phyloP scores from a whole-genome alignment of 306 rosid species.

The Psophocarpus tetragonolobus region DNA sequence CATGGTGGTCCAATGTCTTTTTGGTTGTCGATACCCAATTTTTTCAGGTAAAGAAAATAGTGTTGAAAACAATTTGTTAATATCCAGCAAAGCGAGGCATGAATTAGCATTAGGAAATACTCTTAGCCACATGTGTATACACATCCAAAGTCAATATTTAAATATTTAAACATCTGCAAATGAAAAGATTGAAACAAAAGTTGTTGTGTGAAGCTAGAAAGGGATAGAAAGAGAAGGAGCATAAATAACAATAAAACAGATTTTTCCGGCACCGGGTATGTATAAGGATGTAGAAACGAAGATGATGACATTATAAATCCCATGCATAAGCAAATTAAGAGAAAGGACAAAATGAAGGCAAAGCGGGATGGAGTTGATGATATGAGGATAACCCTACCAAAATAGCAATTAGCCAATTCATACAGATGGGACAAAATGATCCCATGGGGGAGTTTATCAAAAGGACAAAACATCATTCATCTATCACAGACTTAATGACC shows the following conservation, averaged over 20 bases:
- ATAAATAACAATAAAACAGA: not conserved
- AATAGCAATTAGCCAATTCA: not conserved
- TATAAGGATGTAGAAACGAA: not conserved
- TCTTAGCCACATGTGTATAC: not conserved
- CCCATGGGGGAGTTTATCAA: constrained; percentile 20
- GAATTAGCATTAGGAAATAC: not conserved
- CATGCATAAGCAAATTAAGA: not conserved
- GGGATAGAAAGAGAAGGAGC: not conserved
- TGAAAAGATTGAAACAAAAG: not conserved
- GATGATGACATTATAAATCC: not conserved
- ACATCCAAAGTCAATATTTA: not conserved
- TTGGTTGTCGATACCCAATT: not conserved
- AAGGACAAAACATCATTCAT: constrained; percentile 34
- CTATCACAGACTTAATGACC: constrained; percentile 28
- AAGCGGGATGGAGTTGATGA: not conserved
- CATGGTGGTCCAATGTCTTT: constrained; percentile 45
- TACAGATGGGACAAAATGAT: constrained; percentile 35
- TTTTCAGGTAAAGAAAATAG: constrained; percentile 8
- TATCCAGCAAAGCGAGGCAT: not conserved
- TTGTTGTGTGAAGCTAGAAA: not conserved
- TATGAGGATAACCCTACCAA: constrained; percentile 23
- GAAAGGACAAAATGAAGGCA: constrained; percentile 25
- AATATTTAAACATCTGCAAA: not conserved
- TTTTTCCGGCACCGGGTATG: not conserved
- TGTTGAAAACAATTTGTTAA: constrained; percentile 1